Evolutionary conservation across 768 basidiomycete genomes (phyloP).

Genomic region (Suillus clintonianus): DNA sequence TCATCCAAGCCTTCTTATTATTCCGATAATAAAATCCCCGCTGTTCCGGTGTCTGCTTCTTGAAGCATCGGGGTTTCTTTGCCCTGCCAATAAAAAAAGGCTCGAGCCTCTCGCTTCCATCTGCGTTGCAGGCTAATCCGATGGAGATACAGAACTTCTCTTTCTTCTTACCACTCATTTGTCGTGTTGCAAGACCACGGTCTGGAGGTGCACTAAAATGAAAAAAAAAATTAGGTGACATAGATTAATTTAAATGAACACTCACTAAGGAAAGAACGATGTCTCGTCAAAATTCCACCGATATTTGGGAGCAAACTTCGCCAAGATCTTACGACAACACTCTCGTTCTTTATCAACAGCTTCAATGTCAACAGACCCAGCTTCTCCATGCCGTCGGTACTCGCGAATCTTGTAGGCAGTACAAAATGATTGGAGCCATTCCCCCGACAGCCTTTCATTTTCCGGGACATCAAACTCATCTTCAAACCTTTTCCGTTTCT

Average conservation of each 20-base stretch:
- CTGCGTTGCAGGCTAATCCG: conserved; percentile 11
- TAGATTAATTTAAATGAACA: background rate
- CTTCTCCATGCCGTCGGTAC: conserved; percentile 2
- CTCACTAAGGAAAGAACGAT: conserved; percentile 14
- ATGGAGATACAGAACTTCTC: conserved; percentile 16
- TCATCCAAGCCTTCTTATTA: conserved; percentile 46
- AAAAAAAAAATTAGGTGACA: background rate
- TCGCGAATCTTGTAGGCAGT: conserved; percentile 6
- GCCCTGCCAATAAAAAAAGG: conserved; percentile 37
- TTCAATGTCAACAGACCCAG: conserved; percentile 1
- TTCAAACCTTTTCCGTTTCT: conserved; percentile 8
- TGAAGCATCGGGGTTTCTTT: conserved; percentile 34
- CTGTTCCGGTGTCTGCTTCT: conserved; percentile 19
- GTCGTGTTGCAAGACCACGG: conserved; percentile 17
- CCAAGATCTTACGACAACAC: conserved; percentile 17
- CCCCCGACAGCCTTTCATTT: conserved; percentile 3
- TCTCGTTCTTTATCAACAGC: background rate
- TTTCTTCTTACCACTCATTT: conserved; percentile 20
- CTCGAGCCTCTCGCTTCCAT: conserved; percentile 33
- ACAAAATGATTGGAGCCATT: conserved; percentile 9
- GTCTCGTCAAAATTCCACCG: conserved; percentile 15
- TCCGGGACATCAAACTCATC: conserved; percentile 1
- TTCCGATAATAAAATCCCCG: conserved; percentile 38
- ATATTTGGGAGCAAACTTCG: conserved; percentile 22
- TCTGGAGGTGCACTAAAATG: conserved; percentile 12